Conservation (phyloP, 495 filamentous ascomycete species). For the Daldinia grandis region DNA sequence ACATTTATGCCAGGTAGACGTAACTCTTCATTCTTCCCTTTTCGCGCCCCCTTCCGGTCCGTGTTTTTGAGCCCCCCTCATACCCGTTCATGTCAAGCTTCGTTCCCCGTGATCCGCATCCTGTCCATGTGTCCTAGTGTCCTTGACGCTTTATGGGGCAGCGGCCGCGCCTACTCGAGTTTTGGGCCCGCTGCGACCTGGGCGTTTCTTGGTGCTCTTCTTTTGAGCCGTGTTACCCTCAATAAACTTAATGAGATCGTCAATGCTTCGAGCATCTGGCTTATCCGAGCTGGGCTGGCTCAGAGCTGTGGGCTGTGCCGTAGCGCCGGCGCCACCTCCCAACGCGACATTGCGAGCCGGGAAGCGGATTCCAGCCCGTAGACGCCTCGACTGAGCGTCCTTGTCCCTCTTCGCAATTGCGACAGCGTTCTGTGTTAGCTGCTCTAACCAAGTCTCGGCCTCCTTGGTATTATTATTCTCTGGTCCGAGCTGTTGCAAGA, state of each 20-base stretch:
- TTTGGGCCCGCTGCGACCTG: slow-evolving; percentile 74
- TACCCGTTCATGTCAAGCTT: slow-evolving; percentile 2
- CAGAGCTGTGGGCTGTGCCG: slow-evolving; percentile 34
- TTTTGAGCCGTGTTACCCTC: slow-evolving; percentile 73
- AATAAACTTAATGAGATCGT: slow-evolving; percentile 87
- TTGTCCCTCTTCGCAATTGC: slow-evolving; percentile 91
- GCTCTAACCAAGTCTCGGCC: slow-evolving; percentile 92
- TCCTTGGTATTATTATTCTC: slow-evolving; percentile 96
- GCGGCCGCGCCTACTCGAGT: slow-evolving; percentile 58
- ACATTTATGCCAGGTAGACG: slow-evolving; percentile 2
- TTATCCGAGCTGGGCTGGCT: slow-evolving; percentile 37
- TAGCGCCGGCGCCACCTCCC: slow-evolving; percentile 44
- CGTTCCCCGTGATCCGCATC: slow-evolving; percentile 20
- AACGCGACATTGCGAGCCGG: slow-evolving; percentile 60
- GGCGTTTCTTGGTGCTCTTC: slow-evolving; percentile 74
- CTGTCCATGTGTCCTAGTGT: neutral
- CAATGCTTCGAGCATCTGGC: slow-evolving; percentile 79
- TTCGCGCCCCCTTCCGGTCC: slow-evolving; percentile 6
- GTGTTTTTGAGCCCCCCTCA: neutral
- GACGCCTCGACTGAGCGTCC: slow-evolving; percentile 75
- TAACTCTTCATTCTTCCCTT: slow-evolving; percentile 11
- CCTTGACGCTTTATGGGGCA: neutral
- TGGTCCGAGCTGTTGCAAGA: slow-evolving; percentile 81
- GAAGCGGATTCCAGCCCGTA: slow-evolving; percentile 61
- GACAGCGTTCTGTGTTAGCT: slow-evolving; percentile 93